Evolutionary conservation across 2,329 filamentous ascomycete genomes (phyloP).

Genomic region (Tetracladium maxilliforme): DNA sequence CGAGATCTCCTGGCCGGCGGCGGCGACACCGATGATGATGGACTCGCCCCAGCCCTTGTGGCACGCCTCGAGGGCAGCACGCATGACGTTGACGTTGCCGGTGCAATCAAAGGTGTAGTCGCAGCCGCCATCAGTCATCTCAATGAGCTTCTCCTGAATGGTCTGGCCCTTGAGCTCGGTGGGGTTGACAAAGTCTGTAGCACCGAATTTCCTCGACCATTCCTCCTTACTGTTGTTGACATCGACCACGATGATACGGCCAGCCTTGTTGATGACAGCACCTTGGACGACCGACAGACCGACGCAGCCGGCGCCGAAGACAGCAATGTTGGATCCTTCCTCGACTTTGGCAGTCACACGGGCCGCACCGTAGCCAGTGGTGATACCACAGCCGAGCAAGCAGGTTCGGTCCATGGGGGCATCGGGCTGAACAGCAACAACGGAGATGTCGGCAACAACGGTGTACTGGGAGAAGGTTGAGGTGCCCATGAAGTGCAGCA

Average conservation of each 20-base stretch:
- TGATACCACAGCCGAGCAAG: conserved; percentile 94
- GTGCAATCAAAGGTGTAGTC: conserved; percentile 99
- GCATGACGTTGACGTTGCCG: conserved; percentile 91
- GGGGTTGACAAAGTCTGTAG: conserved; percentile 94
- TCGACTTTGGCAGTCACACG: conserved; percentile 87
- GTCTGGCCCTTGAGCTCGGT: conserved; percentile 62
- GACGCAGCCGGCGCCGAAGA: conserved; percentile 94
- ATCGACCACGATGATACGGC: conserved; percentile 58
- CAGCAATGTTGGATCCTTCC: conserved; percentile 73
- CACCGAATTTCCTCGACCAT: conserved; percentile 90
- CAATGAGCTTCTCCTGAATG: conserved; percentile 83
- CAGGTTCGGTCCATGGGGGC: conserved; percentile 95
- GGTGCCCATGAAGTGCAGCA: conserved; percentile 98
- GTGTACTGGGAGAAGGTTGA: conserved; percentile 99
- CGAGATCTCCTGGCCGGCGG: conserved; percentile 87
- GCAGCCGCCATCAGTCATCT: conserved; percentile 95
- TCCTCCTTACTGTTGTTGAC: conserved; percentile 83
- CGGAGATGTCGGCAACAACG: conserved; percentile 95
- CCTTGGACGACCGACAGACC: conserved; percentile 93
- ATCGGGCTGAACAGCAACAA: conserved; percentile 80
- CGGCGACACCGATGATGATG: conserved; percentile 94
- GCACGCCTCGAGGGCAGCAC: conserved; percentile 88
- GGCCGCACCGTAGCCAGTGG: conserved; percentile 92
- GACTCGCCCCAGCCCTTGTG: conserved; percentile 99
- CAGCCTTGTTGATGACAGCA: conserved; percentile 69